These are phyloP conservation scores for Coemansia brasiliensis DNA, from an alignment of 192 early-diverging fungal species.

Conservation along the genomic window DNA sequence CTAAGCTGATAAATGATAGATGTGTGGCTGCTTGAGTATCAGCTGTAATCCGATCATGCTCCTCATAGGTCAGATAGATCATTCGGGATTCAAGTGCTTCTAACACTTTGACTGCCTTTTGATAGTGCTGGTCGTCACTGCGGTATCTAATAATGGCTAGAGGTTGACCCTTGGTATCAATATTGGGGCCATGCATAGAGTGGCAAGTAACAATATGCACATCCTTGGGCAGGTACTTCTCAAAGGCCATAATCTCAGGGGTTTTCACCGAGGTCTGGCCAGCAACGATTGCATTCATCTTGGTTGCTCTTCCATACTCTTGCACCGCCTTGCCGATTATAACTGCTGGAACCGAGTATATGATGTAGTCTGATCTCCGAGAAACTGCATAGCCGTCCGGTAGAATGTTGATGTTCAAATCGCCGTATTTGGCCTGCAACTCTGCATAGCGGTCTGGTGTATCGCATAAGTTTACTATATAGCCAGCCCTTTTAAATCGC, in stretches of 20 bases:
- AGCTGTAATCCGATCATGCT: constrained; percentile 95
- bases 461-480: constrained; percentile 85
- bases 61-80: constrained; percentile 74
- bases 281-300: constrained; percentile 81
- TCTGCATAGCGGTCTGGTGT: constrained; percentile 70
- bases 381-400: constrained; percentile 84
- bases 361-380: constrained; percentile 81
- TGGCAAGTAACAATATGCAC: constrained; percentile 95
- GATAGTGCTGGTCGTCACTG: constrained; percentile 60
- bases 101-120: constrained; percentile 64
- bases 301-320: constrained; percentile 88
- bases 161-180: constrained; percentile 80
- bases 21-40: constrained; percentile 98
- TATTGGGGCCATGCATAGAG: constrained; percentile 92
- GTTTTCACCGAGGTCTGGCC: constrained; percentile 97
- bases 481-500: constrained; percentile 71
- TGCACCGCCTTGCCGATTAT: constrained; percentile 77
- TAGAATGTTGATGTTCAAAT: constrained; percentile 57
- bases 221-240: constrained; percentile 80
- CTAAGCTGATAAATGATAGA: constrained; percentile 91
- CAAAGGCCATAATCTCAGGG: constrained; percentile 90
- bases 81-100: constrained; percentile 78
- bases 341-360: constrained; percentile 95
- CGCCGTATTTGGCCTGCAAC: constrained; percentile 62
- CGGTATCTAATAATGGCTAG: constrained; percentile 81